Base-by-base conservation (phyloP, 306 rosid genomes). In the Acacia crassicarpa region DNA sequence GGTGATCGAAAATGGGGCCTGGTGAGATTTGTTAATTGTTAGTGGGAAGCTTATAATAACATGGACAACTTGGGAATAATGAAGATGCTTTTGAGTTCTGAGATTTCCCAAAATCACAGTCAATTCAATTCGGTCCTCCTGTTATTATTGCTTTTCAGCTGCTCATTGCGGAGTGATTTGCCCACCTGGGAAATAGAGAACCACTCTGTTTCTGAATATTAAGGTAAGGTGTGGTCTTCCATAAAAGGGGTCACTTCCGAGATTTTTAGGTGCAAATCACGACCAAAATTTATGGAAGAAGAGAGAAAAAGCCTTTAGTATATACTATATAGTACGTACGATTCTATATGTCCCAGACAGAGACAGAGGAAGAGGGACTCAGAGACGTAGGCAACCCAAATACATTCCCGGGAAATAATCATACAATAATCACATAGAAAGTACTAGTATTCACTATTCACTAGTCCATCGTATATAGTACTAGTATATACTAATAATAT, bases 151-250 rank as follows among this genome's bases (percentile, higher is more conserved):
- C 61, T 67, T 43, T 74, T 45, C 53, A 79, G 75, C 72, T 76
- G 80, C 61, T 65, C 78, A 83, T 76, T 71, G 83, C 40, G 25
- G 25, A 66, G 27, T 71, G 79, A 73, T 85, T 83, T 83, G 79
- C 83, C 81, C 16, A 83, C 77, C 3, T 78, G 59, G 85, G 80
- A 80, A 81, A 77, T 22, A 69, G 77, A 74, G 73, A 69, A 69
- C 23, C 48, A 4, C 58, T 23, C 33, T 59, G 32, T 59, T 59
- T 49, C 59, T 59, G 74, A 33, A 19, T 38, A 38, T 51, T 51
- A 49, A 67, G n/a, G 48, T n/a, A 12, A 33, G n/a, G 40, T 72
- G 86, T 73, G 87, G 88, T 87, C 88, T 83, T 83, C 88, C 80
- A 88, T 74, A 83, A 49, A 56, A 76, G 59, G 85, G 71, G 40